Percentiles rank a stretch among this genome's conserved stretches.
Evolutionary conservation across 1,284 basidiomycete genomes (phyloP).

Genomic region (Moniliella sp.): DNA sequence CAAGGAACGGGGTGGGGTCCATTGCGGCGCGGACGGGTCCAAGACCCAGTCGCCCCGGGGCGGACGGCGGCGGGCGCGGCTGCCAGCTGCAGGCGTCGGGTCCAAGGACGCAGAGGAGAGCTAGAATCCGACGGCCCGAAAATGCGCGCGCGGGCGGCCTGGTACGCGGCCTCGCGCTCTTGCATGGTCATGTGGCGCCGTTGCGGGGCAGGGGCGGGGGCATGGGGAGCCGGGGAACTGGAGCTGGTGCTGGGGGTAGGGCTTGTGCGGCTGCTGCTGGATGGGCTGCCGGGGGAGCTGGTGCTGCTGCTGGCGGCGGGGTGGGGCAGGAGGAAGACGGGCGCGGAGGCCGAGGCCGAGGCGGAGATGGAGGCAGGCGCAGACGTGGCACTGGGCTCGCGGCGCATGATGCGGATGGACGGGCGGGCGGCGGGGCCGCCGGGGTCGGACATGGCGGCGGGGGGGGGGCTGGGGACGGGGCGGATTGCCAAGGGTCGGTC

Average conservation of each 20-base stretch:
- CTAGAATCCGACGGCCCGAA: no score
- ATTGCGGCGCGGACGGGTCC: no score
- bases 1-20: no score
- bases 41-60: no score
- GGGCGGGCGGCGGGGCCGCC: not conserved
- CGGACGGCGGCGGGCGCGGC: no score
- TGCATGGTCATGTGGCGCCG: conserved; percentile 27
- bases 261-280: conserved; percentile 10
- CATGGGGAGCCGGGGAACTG: no score
- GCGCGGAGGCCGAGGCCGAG: not conserved
- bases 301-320: no score
- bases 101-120: no score
- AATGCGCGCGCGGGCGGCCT: conserved; percentile 17
- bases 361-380: not conserved
- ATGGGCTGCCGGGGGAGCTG: not conserved
- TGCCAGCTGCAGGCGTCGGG: no score
- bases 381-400: not conserved
- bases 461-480: conserved; percentile 1
- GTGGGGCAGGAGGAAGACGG: not conserved
- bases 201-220: no score
- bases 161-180: conserved; percentile 18
- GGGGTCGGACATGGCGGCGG: not conserved
- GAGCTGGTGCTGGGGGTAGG: no score
- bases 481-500: not conserved
- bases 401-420: not conserved